Evolutionary conservation across 2,329 filamentous ascomycete genomes (phyloP).

Genomic region (Ceratocystis eucalypticola): DNA sequence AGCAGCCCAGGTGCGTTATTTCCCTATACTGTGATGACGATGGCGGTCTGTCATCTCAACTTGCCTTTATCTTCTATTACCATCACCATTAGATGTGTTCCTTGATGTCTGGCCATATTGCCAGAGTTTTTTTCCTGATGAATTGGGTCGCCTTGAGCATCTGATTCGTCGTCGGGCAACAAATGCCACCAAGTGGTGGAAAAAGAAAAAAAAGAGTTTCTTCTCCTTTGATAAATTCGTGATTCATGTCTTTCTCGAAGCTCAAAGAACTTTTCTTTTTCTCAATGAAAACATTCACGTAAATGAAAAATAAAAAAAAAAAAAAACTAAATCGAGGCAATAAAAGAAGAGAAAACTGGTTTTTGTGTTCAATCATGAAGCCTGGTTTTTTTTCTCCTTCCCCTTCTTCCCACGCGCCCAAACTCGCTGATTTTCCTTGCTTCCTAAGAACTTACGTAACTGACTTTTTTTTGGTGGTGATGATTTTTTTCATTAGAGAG

Average conservation of each 20-base stretch:
- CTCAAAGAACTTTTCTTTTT: not conserved
- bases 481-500: conserved; percentile 46
- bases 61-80: not conserved
- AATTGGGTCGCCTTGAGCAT: not conserved
- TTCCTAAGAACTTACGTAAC: conserved; percentile 21
- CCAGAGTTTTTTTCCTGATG: not conserved
- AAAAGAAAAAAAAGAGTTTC: not conserved
- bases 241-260: not conserved
- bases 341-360: not conserved
- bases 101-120: not conserved
- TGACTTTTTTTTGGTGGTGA: conserved; percentile 22
- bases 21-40: not conserved
- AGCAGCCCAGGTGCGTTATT: conserved; percentile 70
- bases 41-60: not conserved
- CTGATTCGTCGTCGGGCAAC: not conserved
- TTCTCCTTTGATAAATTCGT: not conserved
- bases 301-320: not conserved
- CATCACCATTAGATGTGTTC: not conserved
- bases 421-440: conserved; percentile 10
- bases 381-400: conserved; percentile 22
- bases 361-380: conserved; percentile 1
- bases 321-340: not conserved
- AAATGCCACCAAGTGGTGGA: not conserved
- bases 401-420: conserved; percentile 21
- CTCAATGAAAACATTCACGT: not conserved